phyloP scores from a whole-genome alignment of 164 flowering plant species.

The Umbellularia californica region DNA sequence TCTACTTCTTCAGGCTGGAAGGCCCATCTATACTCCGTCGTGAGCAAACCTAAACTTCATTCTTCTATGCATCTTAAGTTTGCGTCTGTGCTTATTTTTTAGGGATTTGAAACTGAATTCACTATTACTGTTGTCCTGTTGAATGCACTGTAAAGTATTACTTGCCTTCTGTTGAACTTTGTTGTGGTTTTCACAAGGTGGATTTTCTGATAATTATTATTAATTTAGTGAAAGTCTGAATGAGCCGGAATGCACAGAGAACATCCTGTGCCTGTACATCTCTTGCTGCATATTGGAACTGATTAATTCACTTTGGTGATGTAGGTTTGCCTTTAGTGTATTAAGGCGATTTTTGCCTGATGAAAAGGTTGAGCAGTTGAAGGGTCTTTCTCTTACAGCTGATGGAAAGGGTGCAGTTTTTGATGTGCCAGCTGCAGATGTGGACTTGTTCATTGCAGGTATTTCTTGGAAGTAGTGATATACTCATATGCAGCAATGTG shows the following conservation, averaged over 20 bases:
- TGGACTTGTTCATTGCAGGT: constrained; percentile 71
- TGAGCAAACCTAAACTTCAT: constrained; percentile 29
- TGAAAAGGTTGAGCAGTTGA: constrained; percentile 66
- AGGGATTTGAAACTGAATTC: not conserved
- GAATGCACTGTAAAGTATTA: too few species aligned
- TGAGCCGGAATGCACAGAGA: too few species aligned
- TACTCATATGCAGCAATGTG: not conserved
- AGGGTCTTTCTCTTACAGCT: constrained; percentile 77
- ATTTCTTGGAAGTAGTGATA: not conserved
- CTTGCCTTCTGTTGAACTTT: too few species aligned
- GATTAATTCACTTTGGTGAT: not conserved
- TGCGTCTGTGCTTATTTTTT: too few species aligned
- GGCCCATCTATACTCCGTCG: constrained; percentile 66
- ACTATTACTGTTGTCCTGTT: not conserved
- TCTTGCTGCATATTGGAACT: not conserved
- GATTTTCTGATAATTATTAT: too few species aligned
- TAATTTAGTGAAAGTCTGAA: too few species aligned
- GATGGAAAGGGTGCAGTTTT: constrained; percentile 89
- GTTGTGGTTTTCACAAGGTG: too few species aligned
- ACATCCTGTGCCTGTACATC: not conserved
- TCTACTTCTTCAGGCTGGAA: constrained; percentile 72
- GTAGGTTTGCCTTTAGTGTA: constrained; percentile 58
- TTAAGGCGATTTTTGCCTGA: constrained; percentile 86
- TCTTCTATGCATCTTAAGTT: not conserved
- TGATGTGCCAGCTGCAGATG: constrained; percentile 68